A percentile compares a stretch with the other conserved stretches of the same genome.
These are phyloP conservation scores for Phytophthora ramorum DNA, from an alignment of 352 stramenopile species.

Conservation along the genomic window DNA sequence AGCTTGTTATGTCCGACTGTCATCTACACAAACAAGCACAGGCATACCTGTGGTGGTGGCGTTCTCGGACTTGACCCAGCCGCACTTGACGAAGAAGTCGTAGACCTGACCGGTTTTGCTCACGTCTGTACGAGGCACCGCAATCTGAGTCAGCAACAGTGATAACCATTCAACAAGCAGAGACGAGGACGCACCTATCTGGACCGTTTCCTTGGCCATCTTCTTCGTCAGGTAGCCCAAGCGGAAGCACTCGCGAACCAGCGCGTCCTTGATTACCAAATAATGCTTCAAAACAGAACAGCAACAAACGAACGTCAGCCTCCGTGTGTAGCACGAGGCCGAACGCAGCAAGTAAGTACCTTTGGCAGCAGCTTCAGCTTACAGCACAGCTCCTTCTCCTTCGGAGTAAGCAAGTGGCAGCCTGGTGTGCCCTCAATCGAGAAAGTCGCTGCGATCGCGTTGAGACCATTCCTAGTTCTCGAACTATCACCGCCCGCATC, in stretches of 20 bases:
- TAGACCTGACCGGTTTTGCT: constrained; percentile 89
- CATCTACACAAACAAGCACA: neutral
- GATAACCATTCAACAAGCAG: constrained; percentile 8
- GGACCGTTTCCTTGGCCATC: constrained; percentile 88
- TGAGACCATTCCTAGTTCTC: constrained; percentile 40
- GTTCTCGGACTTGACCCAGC: constrained; percentile 81
- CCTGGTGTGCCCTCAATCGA: constrained; percentile 86
- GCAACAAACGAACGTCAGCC: constrained; percentile 13
- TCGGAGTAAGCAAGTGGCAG: constrained; percentile 89
- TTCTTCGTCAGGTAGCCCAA: constrained; percentile 80
- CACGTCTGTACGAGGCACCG: constrained; percentile 58
- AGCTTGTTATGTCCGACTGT: neutral
- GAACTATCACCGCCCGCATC: constrained; percentile 31
- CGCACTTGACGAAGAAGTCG: constrained; percentile 91
- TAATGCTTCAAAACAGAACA: constrained; percentile 76
- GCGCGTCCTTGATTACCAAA: constrained; percentile 94
- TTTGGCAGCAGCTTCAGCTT: constrained; percentile 92
- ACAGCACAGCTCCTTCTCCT: constrained; percentile 91
- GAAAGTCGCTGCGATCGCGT: constrained; percentile 53
- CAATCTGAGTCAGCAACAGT: constrained; percentile 24
- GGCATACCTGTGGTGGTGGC: constrained; percentile 61
- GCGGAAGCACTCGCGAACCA: constrained; percentile 91
- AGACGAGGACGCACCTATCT: constrained; percentile 78
- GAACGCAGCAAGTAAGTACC: constrained; percentile 37
- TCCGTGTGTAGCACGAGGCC: neutral